A percentile compares a stretch with the other conserved stretches of the same genome.
Evolutionary conservation across 345 rosid species (phyloP).

Genomic region (Litchi chinensis): DNA sequence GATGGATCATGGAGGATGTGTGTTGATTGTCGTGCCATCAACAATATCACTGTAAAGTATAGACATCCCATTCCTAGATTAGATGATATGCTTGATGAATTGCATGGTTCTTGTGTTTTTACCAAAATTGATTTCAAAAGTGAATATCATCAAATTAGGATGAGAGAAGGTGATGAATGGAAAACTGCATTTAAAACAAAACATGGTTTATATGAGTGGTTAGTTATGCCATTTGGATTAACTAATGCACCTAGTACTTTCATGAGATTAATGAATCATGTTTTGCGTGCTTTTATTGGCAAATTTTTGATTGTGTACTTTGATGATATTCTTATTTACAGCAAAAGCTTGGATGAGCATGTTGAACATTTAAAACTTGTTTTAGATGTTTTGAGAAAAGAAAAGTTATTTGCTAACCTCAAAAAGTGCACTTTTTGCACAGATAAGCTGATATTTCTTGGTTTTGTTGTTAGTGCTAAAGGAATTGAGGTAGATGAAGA

Average conservation of each 20-base stretch:
- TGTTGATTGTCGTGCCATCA: neutral
- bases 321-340: too few species aligned
- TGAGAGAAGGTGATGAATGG: constrained; percentile 12
- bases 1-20: neutral
- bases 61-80: too few species aligned
- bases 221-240: too few species aligned
- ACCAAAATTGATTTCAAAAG: constrained; percentile 5
- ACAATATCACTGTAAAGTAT: too few species aligned
- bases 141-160: constrained; percentile 9
- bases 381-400: neutral
- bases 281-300: too few species aligned
- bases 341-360: too few species aligned
- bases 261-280: too few species aligned
- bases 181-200: neutral
- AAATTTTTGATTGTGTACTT: too few species aligned
- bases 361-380: neutral
- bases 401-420: neutral
- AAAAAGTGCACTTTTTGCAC: neutral
- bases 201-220: too few species aligned
- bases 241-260: too few species aligned
- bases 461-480: neutral
- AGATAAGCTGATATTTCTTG: neutral
- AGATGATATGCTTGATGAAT: constrained; percentile 5
- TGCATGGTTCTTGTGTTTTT: constrained; percentile 1
- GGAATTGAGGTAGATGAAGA: neutral